Evolutionary conservation across 2,329 filamentous ascomycete species (phyloP), one percentile per base, ranked within the genome.

Genomic region (Erysiphe pulchra): DNA sequence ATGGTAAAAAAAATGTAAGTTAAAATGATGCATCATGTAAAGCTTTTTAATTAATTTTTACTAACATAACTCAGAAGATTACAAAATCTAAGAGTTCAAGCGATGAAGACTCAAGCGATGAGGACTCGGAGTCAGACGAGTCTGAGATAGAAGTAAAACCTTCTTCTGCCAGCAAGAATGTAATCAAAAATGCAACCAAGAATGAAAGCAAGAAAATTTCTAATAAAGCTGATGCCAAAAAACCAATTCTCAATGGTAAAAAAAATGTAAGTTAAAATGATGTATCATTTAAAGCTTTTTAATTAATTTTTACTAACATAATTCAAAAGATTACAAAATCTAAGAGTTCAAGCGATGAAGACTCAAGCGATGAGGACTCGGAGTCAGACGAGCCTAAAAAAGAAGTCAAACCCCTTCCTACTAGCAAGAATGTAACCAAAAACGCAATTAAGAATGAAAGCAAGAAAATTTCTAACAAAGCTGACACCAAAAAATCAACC

Each of bases 121-220:
- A n/a, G 6, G 17, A 41, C 13, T 41, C 38, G 10, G 38, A 41
- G 7, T 59, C 48, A 32, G 53, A 54, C 42, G 50, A 54, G 48
- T 52, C 54, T 50, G 10, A 47, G 44, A 20, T 11, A 37, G 24
- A 28, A 28, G 24, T 28, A 8, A 37, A 37, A 7, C 7, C 12
- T n/a, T 11, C 6, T 14, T 44, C 44, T 32, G 7, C 24, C 11
- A 43, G 30, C n/a, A 28, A 17, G 28, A 30, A 28, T 17, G 34
- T 6, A 37, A 28, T 3, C 16, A 24, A 18, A 24, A 41, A 24
- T 17, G 34, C 14, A 37, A 41, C 1, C 16, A 24, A 18, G 20
- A 41, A 24, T 9, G 14, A 9, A 37, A 37, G 4, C 17, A 17
- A 37, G 7, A 37, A 37, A 2, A 13, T 8, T 37, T 9, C 34